Evolutionary conservation across 2,329 filamentous ascomycete species (phyloP).

Genomic region (Graphiopsis chlorocephala): DNA sequence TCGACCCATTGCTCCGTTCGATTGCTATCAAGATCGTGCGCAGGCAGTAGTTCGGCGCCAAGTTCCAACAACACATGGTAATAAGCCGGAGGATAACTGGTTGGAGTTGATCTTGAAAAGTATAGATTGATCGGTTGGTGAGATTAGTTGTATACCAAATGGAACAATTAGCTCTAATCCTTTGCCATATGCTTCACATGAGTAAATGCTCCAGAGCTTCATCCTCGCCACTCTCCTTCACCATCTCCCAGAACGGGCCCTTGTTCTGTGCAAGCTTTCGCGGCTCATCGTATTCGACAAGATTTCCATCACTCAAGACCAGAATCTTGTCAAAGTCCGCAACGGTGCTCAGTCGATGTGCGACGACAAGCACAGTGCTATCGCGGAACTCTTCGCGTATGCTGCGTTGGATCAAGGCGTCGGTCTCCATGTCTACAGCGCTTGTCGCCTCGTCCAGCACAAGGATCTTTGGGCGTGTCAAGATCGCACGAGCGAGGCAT

Average conservation of each 20-base stretch:
- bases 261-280: not conserved
- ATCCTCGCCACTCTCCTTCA: not conserved
- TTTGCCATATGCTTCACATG: not conserved
- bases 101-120: not conserved
- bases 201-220: not conserved
- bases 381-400: conserved; percentile 38
- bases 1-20: not conserved
- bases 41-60: not conserved
- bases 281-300: not conserved
- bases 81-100: not conserved
- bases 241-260: not conserved
- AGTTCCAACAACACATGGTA: not conserved
- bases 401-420: conserved; percentile 30
- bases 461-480: conserved; percentile 39
- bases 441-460: conserved; percentile 46
- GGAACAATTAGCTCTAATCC: conserved; percentile 25
- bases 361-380: conserved; percentile 43
- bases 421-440: conserved; percentile 26
- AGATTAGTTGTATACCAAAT: not conserved
- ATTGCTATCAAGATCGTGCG: not conserved
- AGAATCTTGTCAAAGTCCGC: conserved; percentile 53
- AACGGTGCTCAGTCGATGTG: conserved; percentile 49
- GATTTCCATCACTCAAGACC: conserved; percentile 49
- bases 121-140: not conserved
- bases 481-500: conserved; percentile 73